Evolutionary conservation across 805 yeast genomes (phyloP).

Genomic region (Cyberlindnera maclurae): DNA sequence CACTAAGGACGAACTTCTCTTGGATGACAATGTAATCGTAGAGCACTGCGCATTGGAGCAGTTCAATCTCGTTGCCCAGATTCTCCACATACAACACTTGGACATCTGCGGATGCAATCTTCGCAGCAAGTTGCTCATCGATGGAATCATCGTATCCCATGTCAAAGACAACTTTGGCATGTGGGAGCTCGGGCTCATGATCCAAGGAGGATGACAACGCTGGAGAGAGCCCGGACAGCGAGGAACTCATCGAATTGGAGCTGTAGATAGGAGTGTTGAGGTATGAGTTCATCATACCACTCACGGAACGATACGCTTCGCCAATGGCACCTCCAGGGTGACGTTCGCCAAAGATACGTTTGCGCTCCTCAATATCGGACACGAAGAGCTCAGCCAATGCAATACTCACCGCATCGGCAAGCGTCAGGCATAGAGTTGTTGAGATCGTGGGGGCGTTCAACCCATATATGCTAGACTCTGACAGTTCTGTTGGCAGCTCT

Average conservation of each 20-base stretch:
- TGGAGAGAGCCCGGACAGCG: too few relatives aligned
- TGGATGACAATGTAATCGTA: constrained; percentile 11
- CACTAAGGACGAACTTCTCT: constrained; percentile 5
- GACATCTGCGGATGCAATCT: constrained; percentile 23
- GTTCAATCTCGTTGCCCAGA: constrained; percentile 24
- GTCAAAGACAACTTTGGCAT: constrained; percentile 14
- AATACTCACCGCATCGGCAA: constrained; percentile 73
- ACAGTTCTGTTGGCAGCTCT: constrained; percentile 47
- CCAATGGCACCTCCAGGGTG: constrained; percentile 96
- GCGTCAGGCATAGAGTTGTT: constrained; percentile 65
- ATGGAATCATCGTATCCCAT: constrained; percentile 13
- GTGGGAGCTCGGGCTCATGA: constrained; percentile 3
- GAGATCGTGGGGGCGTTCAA: constrained; percentile 85
- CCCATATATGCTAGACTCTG: constrained; percentile 61
- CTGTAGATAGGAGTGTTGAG: constrained; percentile 21
- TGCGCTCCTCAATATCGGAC: constrained; percentile 46
- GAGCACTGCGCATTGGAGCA: constrained; percentile 16
- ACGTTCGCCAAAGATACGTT: constrained; percentile 52
- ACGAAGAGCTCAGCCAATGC: constrained; percentile 65
- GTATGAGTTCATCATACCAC: constrained; percentile 5
- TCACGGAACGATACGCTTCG: constrained; percentile 27
- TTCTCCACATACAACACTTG: constrained; percentile 11
- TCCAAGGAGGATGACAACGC: neutral
- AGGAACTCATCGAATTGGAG: constrained; percentile 7
- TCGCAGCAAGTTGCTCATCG: constrained; percentile 13